Percentiles rank a stretch among this genome's conserved stretches.
Conservation (phyloP, 2,329 filamentous ascomycete species). For the Verticillium albo-atrum region DNA sequence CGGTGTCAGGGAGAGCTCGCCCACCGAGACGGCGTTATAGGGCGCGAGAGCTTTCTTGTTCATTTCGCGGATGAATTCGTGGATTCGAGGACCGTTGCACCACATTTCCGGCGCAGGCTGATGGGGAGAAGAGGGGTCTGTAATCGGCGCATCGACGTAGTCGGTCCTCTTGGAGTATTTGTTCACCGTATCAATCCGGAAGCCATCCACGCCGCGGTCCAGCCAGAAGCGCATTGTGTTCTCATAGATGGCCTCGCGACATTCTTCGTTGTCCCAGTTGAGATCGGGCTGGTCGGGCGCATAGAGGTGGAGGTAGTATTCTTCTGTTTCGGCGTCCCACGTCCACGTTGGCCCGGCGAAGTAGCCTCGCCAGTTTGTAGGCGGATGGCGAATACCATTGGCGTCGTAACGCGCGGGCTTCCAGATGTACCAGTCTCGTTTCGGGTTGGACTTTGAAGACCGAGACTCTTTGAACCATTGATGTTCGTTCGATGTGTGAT, state of each 20-base stretch:
- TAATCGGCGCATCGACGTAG: slow-evolving; percentile 48
- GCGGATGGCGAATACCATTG: slow-evolving; percentile 49
- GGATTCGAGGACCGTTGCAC: slow-evolving; percentile 58
- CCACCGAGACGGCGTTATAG: slow-evolving; percentile 58
- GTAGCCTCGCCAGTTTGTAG: slow-evolving; percentile 51
- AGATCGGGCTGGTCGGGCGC: slow-evolving; percentile 68
- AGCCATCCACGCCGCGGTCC: slow-evolving; percentile 60
- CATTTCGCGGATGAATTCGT: slow-evolving; percentile 60
- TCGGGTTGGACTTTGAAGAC: slow-evolving; percentile 42
- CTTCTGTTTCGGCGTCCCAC: slow-evolving; percentile 43
- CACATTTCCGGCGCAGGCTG: slow-evolving; percentile 46
- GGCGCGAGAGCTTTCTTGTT: slow-evolving; percentile 42
- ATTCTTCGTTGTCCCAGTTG: slow-evolving; percentile 68
- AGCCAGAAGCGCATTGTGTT: slow-evolving; percentile 70
- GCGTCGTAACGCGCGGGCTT: slow-evolving; percentile 48
- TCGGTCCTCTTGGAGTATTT: slow-evolving; percentile 58
- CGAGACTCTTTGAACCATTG: slow-evolving; percentile 54
- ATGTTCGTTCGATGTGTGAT: slow-evolving; percentile 58
- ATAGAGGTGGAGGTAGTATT: slow-evolving; percentile 60
- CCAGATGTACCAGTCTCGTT: slow-evolving; percentile 66
- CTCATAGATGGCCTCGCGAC: slow-evolving; percentile 63
- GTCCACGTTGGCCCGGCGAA: slow-evolving; percentile 47
- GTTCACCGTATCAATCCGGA: slow-evolving; percentile 66
- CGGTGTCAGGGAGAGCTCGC: slow-evolving; percentile 56
- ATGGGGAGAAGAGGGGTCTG: slow-evolving; percentile 28